Percentiles rank a stretch among this genome's conserved stretches.
phyloP scores from a whole-genome alignment of 495 filamentous ascomycete genomes.

The Neurospora tetrasperma region DNA sequence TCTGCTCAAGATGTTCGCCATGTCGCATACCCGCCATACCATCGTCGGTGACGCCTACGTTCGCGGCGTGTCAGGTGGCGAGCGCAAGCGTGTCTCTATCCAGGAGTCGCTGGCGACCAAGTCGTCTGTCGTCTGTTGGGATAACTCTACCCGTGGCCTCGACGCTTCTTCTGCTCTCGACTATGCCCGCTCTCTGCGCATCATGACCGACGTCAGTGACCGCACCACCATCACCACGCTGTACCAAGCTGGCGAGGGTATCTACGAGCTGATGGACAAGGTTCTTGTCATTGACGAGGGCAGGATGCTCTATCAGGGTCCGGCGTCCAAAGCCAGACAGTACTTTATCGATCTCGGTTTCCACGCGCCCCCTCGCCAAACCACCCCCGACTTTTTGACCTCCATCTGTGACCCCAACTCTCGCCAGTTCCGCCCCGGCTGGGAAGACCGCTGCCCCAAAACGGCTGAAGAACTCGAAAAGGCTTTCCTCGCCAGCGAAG shows the following conservation, averaged over 20 bases:
- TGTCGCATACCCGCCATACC: conserved; percentile 67
- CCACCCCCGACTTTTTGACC: conserved; percentile 62
- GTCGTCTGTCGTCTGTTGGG: conserved; percentile 46
- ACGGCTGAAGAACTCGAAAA: conserved; percentile 60
- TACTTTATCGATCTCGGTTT: conserved; percentile 57
- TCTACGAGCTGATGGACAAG: conserved; percentile 73
- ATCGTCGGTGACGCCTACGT: conserved; percentile 77
- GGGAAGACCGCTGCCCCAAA: conserved; percentile 53
- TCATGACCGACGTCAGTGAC: conserved; percentile 75
- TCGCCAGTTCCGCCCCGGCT: conserved; percentile 49
- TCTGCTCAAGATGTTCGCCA: conserved; percentile 69
- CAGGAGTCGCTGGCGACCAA: conserved; percentile 38
- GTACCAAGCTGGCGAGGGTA: conserved; percentile 76
- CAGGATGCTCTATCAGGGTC: conserved; percentile 59
- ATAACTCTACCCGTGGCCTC: conserved; percentile 71
- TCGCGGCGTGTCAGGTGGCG: conserved; percentile 57
- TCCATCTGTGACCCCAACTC: conserved; percentile 60
- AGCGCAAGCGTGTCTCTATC: conserved; percentile 47
- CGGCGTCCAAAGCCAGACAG: conserved; percentile 42
- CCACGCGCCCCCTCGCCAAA: conserved; percentile 42
- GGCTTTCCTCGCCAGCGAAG: conserved; percentile 46
- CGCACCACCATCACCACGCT: conserved; percentile 75
- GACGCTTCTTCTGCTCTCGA: conserved; percentile 74
- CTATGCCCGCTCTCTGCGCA: conserved; percentile 64
- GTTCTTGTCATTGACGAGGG: conserved; percentile 57